These are phyloP conservation scores for Botryotinia calthae DNA, from an alignment of 2,329 filamentous ascomycete genomes.

Conservation along the genomic window DNA sequence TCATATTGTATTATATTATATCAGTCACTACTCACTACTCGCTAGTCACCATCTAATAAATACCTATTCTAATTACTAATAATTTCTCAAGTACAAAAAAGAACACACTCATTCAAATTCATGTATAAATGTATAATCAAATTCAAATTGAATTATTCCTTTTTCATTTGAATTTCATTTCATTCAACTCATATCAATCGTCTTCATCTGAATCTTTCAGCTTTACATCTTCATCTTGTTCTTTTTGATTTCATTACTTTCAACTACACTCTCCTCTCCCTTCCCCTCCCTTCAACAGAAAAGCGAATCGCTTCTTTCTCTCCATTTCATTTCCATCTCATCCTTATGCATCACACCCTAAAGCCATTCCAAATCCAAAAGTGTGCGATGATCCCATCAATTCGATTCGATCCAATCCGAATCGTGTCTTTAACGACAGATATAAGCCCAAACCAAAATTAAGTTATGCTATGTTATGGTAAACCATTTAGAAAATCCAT, in stretches of 20 bases:
- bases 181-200: neutral
- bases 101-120: neutral
- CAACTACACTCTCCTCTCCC: neutral
- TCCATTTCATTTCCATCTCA: neutral
- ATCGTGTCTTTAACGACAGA: constrained; percentile 11
- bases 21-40: too few species aligned
- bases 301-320: neutral
- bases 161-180: neutral
- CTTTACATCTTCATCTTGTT: neutral
- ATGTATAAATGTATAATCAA: too few species aligned
- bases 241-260: neutral
- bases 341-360: neutral
- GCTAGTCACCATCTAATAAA: neutral
- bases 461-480: neutral
- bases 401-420: neutral
- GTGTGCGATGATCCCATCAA: neutral
- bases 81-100: neutral
- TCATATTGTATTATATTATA: too few species aligned
- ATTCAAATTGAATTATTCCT: neutral
- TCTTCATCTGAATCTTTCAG: neutral
- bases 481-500: constrained; percentile 12
- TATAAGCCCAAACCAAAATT: neutral
- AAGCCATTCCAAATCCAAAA: constrained; percentile 16
- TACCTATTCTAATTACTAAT: neutral
- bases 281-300: too few species aligned